Evolutionary conservation across 495 filamentous ascomycete species (phyloP).

Genomic region (Penicillium turbatum): DNA sequence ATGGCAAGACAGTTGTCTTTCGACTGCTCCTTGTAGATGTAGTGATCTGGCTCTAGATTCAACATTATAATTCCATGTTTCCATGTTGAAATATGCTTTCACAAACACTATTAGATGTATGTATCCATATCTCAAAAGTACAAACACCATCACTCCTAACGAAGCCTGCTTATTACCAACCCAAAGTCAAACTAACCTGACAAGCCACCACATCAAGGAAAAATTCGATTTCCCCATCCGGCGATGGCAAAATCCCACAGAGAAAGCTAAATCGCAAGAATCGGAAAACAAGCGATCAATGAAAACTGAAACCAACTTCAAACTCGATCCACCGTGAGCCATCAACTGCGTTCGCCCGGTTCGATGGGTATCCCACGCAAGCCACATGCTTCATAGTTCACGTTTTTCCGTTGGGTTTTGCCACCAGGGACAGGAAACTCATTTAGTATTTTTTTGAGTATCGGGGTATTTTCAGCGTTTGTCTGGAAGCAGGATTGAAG

Average conservation of each 20-base stretch:
- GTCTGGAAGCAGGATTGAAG: too few relatives aligned
- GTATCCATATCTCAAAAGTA: too few relatives aligned
- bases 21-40: too few relatives aligned
- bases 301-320: not conserved
- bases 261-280: not conserved
- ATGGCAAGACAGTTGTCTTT: too few relatives aligned
- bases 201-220: not conserved
- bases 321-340: not conserved
- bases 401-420: not conserved
- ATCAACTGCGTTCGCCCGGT: not conserved
- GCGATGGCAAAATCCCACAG: constrained; percentile 1
- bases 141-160: too few relatives aligned
- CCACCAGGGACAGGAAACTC: not conserved
- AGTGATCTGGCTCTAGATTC: too few relatives aligned
- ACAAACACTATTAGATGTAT: too few relatives aligned
- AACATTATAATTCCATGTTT: too few relatives aligned
- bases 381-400: not conserved
- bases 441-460: not conserved
- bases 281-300: not conserved
- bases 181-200: too few relatives aligned
- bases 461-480: not conserved
- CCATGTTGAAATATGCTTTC: too few relatives aligned
- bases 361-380: not conserved
- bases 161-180: too few relatives aligned
- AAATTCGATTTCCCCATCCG: constrained; percentile 7